Conservation (phyloP, 257 asterid genomes). For the Cynanchum wilfordii region DNA sequence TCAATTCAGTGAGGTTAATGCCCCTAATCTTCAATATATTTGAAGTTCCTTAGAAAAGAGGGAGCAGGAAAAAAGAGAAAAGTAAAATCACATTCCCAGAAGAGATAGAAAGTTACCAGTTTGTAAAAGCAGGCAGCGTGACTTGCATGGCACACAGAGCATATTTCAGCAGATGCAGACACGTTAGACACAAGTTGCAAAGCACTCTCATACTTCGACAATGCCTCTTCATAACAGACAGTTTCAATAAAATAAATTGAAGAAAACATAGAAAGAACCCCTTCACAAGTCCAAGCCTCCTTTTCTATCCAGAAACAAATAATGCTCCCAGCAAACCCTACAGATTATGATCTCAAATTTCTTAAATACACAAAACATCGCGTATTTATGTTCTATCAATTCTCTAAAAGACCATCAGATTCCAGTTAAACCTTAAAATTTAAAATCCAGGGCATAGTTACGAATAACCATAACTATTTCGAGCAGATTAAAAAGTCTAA, state of each 20-base stretch:
- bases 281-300: background rate
- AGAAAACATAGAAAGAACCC: background rate
- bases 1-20: background rate
- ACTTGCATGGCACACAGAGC: conserved; percentile 75
- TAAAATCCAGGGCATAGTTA: background rate
- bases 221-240: conserved; percentile 80
- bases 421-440: background rate
- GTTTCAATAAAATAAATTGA: too few species aligned
- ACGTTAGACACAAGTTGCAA: conserved; percentile 55
- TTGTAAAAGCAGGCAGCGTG: conserved; percentile 87
- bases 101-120: conserved; percentile 43
- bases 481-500: background rate
- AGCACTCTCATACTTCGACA: conserved; percentile 70
- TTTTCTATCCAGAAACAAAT: background rate
- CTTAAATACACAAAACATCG: background rate
- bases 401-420: background rate
- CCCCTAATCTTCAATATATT: background rate
- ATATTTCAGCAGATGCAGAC: conserved; percentile 57
- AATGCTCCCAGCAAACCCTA: background rate
- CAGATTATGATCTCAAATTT: background rate
- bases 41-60: background rate
- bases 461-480: background rate
- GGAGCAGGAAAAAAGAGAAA: background rate
- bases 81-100: background rate
- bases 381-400: background rate